These are phyloP conservation scores for Baorangia bicolor DNA, from an alignment of 768 basidiomycete genomes.

Conservation along the genomic window DNA sequence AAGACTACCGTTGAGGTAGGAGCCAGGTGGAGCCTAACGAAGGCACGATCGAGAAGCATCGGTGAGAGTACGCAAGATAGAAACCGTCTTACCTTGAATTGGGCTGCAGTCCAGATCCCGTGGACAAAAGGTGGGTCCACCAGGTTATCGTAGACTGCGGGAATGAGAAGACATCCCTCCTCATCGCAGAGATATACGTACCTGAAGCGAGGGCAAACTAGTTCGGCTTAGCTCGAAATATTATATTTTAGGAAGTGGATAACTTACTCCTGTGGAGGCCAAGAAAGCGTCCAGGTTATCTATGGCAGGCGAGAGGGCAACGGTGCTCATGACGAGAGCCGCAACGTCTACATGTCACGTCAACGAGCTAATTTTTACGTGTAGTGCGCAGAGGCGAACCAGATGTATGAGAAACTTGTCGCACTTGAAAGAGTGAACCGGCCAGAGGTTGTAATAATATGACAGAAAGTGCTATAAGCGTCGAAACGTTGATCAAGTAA, in stretches of 20 bases:
- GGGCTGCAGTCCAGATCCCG: slow-evolving; percentile 51
- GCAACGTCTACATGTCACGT: slow-evolving; percentile 28
- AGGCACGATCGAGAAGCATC: neutral
- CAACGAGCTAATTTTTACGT: slow-evolving; percentile 1
- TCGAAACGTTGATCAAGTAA: slow-evolving; percentile 52
- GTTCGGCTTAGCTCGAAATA: slow-evolving; percentile 24
- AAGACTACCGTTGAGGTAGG: slow-evolving; percentile 53
- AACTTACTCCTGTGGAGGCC: slow-evolving; percentile 56
- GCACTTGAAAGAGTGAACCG: slow-evolving; percentile 33
- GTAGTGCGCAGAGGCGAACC: slow-evolving; percentile 9
- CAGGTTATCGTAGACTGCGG: slow-evolving; percentile 37
- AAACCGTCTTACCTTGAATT: slow-evolving; percentile 44
- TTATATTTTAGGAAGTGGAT: neutral
- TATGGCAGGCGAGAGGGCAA: slow-evolving; percentile 48
- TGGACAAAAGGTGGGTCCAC: slow-evolving; percentile 59
- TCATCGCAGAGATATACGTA: neutral
- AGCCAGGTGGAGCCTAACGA: slow-evolving; percentile 41
- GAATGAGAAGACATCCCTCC: neutral
- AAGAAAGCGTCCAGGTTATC: slow-evolving; percentile 50
- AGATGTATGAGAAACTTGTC: slow-evolving; percentile 17
- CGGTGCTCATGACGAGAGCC: slow-evolving; percentile 40
- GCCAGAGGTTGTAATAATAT: slow-evolving; percentile 60
- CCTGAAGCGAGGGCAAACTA: slow-evolving; percentile 33
- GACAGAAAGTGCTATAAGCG: slow-evolving; percentile 44
- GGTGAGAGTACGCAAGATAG: neutral